A percentile compares a stretch with the other conserved stretches of the same genome.
Conservation (phyloP, 371 early-diverging fungal genomes). For the Basidiobolus meristosporus region DNA sequence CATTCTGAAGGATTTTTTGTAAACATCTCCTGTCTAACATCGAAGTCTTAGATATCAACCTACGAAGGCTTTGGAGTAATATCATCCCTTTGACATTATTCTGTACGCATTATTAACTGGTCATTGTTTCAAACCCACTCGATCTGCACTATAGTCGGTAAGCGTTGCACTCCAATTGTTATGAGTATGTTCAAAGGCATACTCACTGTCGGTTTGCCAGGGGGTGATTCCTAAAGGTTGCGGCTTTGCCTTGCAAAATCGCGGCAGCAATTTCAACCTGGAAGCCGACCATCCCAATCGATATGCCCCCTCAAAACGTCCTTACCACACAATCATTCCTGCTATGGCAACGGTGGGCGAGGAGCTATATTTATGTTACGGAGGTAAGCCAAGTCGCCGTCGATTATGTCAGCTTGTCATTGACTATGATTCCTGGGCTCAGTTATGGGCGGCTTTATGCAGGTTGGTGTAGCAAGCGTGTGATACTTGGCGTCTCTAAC, state of each 20-base stretch:
- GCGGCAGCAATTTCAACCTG: slow-evolving; percentile 47
- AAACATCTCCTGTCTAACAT: no score
- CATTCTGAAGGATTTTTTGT: slow-evolving; percentile 8
- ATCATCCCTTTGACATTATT: no score
- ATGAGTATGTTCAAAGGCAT: no score
- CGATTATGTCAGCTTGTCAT: no score
- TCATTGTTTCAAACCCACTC: no score
- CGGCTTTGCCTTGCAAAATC: slow-evolving; percentile 57
- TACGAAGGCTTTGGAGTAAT: slow-evolving; percentile 36
- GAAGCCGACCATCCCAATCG: slow-evolving; percentile 41
- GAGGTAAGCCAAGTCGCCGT: no score
- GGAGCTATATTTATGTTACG: background rate
- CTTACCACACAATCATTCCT: slow-evolving; percentile 73
- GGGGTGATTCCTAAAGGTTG: slow-evolving; percentile 36
- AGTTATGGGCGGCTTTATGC: slow-evolving; percentile 24
- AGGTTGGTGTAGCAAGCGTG: slow-evolving; percentile 5
- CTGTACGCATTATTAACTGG: no score
- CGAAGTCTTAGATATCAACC: slow-evolving; percentile 21
- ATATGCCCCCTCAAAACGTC: slow-evolving; percentile 52
- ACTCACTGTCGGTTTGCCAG: slow-evolving; percentile 3
- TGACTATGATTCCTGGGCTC: no score
- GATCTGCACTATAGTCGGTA: no score
- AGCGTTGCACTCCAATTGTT: no score
- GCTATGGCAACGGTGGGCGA: slow-evolving; percentile 35
- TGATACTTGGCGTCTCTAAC: slow-evolving; percentile 1